Percentiles rank a stretch among this genome's conserved stretches.
Evolutionary conservation across 345 rosid species (phyloP).

Genomic region (Pistacia integerrima): DNA sequence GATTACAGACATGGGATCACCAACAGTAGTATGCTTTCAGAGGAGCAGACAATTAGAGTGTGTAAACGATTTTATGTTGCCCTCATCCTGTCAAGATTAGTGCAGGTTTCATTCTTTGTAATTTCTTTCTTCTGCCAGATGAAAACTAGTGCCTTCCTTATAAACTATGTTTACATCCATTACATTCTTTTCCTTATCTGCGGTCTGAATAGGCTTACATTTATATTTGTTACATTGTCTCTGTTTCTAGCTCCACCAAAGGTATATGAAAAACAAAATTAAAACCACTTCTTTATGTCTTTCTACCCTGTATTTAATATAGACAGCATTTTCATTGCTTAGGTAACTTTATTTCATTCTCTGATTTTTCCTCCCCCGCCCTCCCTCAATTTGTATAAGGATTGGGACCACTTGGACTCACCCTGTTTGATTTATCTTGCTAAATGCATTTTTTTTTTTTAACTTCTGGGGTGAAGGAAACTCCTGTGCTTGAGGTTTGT

Average conservation of each 20-base stretch:
- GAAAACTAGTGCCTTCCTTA: conserved; percentile 1
- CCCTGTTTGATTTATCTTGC: conserved; percentile 14
- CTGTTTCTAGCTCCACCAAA: conserved; percentile 10
- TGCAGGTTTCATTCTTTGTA: conserved; percentile 58
- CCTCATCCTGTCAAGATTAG: conserved; percentile 89
- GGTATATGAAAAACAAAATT: not conserved
- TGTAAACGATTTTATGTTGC: conserved; percentile 96
- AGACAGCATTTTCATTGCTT: not conserved
- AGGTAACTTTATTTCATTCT: not conserved
- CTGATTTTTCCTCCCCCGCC: not conserved
- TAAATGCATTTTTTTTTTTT: conserved; percentile 20
- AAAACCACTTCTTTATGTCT: not conserved
- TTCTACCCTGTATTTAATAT: conserved; percentile 7
- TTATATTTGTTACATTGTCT: not conserved
- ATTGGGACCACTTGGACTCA: not conserved
- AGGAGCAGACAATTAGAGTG: conserved; percentile 80
- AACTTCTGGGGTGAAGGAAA: conserved; percentile 63
- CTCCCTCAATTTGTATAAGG: not conserved
- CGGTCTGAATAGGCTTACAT: not conserved
- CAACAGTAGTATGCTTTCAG: conserved; percentile 52
- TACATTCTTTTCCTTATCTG: not conserved
- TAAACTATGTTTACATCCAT: not conserved
- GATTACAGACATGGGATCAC: conserved; percentile 42
- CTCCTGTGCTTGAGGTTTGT: conserved; percentile 89
- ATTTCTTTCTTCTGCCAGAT: conserved; percentile 9